phyloP scores from a whole-genome alignment of 805 yeast genomes.

The Priceomyces medius region DNA sequence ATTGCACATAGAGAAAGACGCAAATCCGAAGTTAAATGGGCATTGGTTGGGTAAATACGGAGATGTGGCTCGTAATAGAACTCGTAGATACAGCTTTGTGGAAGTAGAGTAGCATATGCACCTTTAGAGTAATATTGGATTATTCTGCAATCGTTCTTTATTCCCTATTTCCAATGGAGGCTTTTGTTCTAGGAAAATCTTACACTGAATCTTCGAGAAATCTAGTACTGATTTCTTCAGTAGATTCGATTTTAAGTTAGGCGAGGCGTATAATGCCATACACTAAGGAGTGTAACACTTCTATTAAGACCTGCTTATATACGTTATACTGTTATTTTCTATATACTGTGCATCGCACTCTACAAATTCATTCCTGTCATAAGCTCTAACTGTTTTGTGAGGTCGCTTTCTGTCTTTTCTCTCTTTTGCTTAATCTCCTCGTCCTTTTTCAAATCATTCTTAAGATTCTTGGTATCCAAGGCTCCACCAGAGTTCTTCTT shows the following conservation, averaged over 20 bases:
- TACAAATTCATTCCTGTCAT: conserved; percentile 43
- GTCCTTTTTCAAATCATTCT: conserved; percentile 42
- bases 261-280: too few relatives aligned
- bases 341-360: background rate
- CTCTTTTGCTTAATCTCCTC: conserved; percentile 24
- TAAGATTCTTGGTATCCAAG: conserved; percentile 34
- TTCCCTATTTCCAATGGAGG: too few relatives aligned
- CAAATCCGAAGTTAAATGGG: too few relatives aligned
- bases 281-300: background rate
- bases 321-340: background rate
- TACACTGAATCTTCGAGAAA: too few relatives aligned
- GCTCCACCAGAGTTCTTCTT: conserved; percentile 22
- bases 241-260: background rate
- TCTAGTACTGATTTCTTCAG: background rate
- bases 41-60: too few relatives aligned
- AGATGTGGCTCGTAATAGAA: too few relatives aligned
- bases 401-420: conserved; percentile 39
- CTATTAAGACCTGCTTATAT: conserved; percentile 4
- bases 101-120: too few relatives aligned
- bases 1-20: too few relatives aligned
- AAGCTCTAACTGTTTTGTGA: conserved; percentile 47
- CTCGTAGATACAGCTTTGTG: too few relatives aligned
- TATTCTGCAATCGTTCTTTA: too few relatives aligned
- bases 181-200: too few relatives aligned
- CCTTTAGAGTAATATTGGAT: too few relatives aligned